These are phyloP conservation scores for Aegilops sharonensis DNA, from an alignment of 176 grass and related monocot genomes.

Conservation along the genomic window DNA sequence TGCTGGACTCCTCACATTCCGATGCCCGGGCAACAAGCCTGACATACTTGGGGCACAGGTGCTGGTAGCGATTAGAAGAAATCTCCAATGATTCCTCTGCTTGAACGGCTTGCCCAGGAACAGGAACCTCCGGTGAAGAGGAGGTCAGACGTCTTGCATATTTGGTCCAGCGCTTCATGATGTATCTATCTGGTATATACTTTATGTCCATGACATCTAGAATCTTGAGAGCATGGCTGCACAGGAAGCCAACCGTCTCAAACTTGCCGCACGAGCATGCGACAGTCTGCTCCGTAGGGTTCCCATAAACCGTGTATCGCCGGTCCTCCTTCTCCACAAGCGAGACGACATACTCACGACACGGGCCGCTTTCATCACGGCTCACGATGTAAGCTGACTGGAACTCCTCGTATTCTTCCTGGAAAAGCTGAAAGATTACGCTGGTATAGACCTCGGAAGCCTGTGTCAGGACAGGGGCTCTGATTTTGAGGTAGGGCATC, in stretches of 20 bases:
- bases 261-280: too few relatives aligned
- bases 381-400: too few relatives aligned
- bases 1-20: conserved; percentile 60
- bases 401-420: too few relatives aligned
- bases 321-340: too few relatives aligned
- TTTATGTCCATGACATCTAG: conserved; percentile 74
- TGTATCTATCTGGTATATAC: conserved; percentile 51
- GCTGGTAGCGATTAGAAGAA: conserved; percentile 46
- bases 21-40: conserved; percentile 34
- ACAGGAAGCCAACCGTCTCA: conserved; percentile 42
- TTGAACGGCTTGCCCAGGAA: conserved; percentile 8
- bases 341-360: too few relatives aligned
- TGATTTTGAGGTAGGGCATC: conserved; percentile 32
- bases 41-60: conserved; percentile 3
- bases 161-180: conserved; percentile 66
- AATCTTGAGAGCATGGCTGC: conserved; percentile 68
- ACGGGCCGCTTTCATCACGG: too few relatives aligned
- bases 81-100: conserved; percentile 48
- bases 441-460: conserved; percentile 52
- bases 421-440: conserved; percentile 38
- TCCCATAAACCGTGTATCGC: too few relatives aligned
- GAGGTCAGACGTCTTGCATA: conserved; percentile 29
- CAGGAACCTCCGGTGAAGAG: background rate
- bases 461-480: conserved; percentile 60
- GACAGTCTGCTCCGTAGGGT: too few relatives aligned